A percentile compares a stretch with the other conserved stretches of the same genome.
Evolutionary conservation across 208 protist genomes (phyloP).

Genomic region (Endotrypanum monterogeii): DNA sequence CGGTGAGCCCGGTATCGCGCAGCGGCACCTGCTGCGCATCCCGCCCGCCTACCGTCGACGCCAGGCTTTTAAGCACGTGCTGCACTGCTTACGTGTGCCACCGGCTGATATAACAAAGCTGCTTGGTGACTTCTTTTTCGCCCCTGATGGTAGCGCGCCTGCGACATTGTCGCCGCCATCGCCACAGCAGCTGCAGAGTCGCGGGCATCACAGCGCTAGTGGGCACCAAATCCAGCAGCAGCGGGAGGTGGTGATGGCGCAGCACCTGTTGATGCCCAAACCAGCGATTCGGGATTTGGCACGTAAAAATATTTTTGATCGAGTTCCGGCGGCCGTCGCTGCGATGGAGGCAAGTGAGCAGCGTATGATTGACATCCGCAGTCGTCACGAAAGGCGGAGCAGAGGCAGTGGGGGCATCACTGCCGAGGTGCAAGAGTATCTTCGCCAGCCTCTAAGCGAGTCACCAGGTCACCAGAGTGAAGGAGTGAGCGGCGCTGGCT

Average conservation of each 20-base stretch:
- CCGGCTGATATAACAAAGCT: slow-evolving; percentile 48
- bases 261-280: slow-evolving; percentile 77
- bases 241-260: slow-evolving; percentile 47
- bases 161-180: no score
- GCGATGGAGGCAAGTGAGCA: slow-evolving; percentile 61
- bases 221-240: slow-evolving; percentile 16
- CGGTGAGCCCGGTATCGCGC: slow-evolving; percentile 75
- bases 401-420: slow-evolving; percentile 2
- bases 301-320: slow-evolving; percentile 58
- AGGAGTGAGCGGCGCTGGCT: background rate
- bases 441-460: slow-evolving; percentile 3
- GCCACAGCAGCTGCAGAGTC: slow-evolving; percentile 2
- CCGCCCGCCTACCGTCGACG: slow-evolving; percentile 77
- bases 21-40: slow-evolving; percentile 67
- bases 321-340: slow-evolving; percentile 59
- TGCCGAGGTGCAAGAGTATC: slow-evolving; percentile 13
- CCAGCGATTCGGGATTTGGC: slow-evolving; percentile 75
- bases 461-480: background rate
- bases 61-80: slow-evolving; percentile 78
- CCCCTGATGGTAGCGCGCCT: slow-evolving; percentile 37
- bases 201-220: background rate
- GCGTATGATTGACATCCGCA: slow-evolving; percentile 54
- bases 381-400: slow-evolving; percentile 10
- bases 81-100: slow-evolving; percentile 71
- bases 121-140: slow-evolving; percentile 70